Evolutionary conservation across 164 flowering plant species (phyloP).

Genomic region (Euptelea pleiosperma): DNA sequence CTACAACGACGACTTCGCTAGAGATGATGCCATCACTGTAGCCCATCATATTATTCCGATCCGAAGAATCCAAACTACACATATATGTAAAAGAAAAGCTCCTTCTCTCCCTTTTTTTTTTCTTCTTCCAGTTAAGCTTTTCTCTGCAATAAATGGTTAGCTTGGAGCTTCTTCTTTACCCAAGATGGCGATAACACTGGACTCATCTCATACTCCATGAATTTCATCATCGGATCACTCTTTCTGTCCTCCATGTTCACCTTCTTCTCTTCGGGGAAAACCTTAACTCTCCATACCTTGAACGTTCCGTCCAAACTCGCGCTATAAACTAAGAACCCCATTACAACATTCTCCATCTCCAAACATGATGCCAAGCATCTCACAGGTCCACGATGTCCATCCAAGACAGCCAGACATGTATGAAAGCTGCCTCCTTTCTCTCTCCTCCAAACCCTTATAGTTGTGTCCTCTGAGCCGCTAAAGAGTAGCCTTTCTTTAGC

Average conservation of each 20-base stretch:
- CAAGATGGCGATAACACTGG: constrained; percentile 71
- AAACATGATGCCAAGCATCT: constrained; percentile 32
- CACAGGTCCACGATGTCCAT: too few species aligned
- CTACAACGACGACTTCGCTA: too few species aligned
- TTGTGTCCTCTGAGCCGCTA: constrained; percentile 44
- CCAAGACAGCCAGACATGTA: constrained; percentile 29
- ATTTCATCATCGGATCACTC: too few species aligned
- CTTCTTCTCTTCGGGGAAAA: too few species aligned
- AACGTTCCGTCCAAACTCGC: constrained; percentile 39
- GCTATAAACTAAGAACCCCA: constrained; percentile 39
- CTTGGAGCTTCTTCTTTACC: constrained; percentile 57
- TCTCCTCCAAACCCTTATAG: constrained; percentile 40
- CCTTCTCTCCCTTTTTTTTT: too few species aligned
- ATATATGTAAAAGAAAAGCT: too few species aligned
- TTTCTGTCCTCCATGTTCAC: constrained; percentile 13
- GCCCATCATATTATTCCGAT: too few species aligned
- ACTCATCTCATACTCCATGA: constrained; percentile 29
- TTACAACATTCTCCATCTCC: constrained; percentile 33
- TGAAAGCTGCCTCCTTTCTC: constrained; percentile 34
- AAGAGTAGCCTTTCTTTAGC: constrained; percentile 25
- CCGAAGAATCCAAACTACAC: too few species aligned
- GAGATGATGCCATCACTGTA: too few species aligned
- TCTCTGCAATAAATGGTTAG: too few species aligned
- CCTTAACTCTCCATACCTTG: constrained; percentile 44
- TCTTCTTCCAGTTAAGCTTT: too few species aligned